These are phyloP conservation scores for Cladosporium velox DNA, from an alignment of 2,329 filamentous ascomycete species.

Conservation along the genomic window DNA sequence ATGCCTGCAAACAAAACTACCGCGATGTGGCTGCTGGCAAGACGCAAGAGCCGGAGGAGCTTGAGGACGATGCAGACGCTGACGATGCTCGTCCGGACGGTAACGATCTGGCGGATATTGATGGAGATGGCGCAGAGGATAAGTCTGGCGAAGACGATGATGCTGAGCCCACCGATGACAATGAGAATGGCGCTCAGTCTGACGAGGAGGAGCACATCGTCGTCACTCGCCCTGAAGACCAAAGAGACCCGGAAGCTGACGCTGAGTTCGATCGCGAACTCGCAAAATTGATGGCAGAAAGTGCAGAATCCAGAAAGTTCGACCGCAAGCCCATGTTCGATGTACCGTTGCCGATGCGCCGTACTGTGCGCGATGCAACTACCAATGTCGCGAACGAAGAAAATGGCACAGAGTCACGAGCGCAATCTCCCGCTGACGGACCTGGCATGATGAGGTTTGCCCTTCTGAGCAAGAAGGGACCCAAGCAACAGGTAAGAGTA, in stretches of 20 bases:
- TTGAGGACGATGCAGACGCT: constrained; percentile 36
- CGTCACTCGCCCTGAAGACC: constrained; percentile 86
- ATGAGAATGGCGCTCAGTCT: constrained; percentile 56
- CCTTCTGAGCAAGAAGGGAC: constrained; percentile 91
- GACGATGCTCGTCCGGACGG: constrained; percentile 74
- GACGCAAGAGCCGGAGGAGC: constrained; percentile 68
- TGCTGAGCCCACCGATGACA: constrained; percentile 53
- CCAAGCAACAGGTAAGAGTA: constrained; percentile 77
- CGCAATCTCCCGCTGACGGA: constrained; percentile 38
- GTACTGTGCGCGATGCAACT: constrained; percentile 60
- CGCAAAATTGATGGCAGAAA: constrained; percentile 97
- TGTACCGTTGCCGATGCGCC: constrained; percentile 91
- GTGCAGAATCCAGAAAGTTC: constrained; percentile 91
- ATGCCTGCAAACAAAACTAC: constrained; percentile 88
- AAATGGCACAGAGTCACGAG: constrained; percentile 42
- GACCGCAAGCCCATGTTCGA: constrained; percentile 94
- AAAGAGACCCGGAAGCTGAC: constrained; percentile 88
- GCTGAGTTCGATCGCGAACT: constrained; percentile 98
- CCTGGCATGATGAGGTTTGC: constrained; percentile 89
- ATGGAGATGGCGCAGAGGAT: constrained; percentile 56
- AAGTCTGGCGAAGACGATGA: constrained; percentile 59
- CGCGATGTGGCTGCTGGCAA: constrained; percentile 75
- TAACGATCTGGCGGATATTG: constrained; percentile 61
- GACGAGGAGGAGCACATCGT: constrained; percentile 85
- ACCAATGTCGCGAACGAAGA: constrained; percentile 42